phyloP scores from a whole-genome alignment of 2,329 filamentous ascomycete genomes.

The Claviceps monticola region DNA sequence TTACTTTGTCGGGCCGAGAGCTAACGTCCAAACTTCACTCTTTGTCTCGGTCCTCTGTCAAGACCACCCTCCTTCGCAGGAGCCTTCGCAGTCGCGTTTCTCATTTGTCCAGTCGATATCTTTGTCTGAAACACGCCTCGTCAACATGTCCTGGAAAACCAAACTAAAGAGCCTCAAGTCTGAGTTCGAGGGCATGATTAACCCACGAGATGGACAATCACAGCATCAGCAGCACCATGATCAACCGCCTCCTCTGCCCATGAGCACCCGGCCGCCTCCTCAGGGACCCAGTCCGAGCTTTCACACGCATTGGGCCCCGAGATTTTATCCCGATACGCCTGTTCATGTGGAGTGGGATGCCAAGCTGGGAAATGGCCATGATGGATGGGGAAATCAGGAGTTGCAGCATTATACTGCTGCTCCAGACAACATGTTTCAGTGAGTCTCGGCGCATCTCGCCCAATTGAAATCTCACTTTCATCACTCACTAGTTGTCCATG shows the following conservation, averaged over 20 bases:
- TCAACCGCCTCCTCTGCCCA: slow-evolving; percentile 9
- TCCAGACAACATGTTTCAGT: slow-evolving; percentile 39
- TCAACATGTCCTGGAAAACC: slow-evolving; percentile 22
- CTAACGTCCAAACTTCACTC: too few species aligned
- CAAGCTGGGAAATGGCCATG: slow-evolving; percentile 38
- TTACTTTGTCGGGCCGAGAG: too few species aligned
- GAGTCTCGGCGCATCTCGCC: slow-evolving; percentile 4
- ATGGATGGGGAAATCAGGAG: slow-evolving; percentile 50
- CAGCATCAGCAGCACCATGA: background rate
- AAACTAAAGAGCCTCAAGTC: slow-evolving; percentile 25
- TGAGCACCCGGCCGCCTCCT: slow-evolving; percentile 7
- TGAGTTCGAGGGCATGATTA: slow-evolving; percentile 23
- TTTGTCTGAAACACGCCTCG: too few species aligned
- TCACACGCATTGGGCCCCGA: slow-evolving; percentile 36
- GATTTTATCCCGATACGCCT: slow-evolving; percentile 30
- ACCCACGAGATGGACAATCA: slow-evolving; percentile 11
- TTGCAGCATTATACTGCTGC: slow-evolving; percentile 40
- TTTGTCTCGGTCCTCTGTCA: too few species aligned
- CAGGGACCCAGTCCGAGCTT: slow-evolving; percentile 6
- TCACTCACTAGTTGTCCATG: too few species aligned
- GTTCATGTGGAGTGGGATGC: slow-evolving; percentile 38
- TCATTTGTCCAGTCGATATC: background rate
- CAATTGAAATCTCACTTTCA: too few species aligned
- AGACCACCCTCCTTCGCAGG: too few species aligned
- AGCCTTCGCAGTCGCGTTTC: background rate